Conservation (phyloP, 306 rosid genomes). For the Ammopiptanthus mongolicus region DNA sequence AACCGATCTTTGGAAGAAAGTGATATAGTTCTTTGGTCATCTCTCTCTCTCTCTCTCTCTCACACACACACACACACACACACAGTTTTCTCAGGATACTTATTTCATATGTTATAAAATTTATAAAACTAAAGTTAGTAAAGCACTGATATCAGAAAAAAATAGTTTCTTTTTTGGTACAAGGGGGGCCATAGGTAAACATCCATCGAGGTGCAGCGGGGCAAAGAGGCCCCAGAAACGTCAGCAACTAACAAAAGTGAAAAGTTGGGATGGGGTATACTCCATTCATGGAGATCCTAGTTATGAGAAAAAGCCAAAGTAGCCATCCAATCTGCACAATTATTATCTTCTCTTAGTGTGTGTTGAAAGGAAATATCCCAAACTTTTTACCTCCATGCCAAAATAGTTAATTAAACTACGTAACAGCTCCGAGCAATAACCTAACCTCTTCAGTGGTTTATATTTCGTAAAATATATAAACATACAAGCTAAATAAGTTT, state of each 20-base stretch:
- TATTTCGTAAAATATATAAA: not conserved
- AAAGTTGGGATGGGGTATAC: too few species aligned
- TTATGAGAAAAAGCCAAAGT: too few species aligned
- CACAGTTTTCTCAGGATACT: not conserved
- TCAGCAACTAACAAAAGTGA: too few species aligned
- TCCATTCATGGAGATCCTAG: too few species aligned
- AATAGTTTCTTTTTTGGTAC: too few species aligned
- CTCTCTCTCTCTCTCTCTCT: slow-evolving; percentile 10
- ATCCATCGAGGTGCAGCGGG: too few species aligned
- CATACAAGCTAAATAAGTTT: not conserved
- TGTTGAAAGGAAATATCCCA: too few species aligned
- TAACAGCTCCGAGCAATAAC: not conserved
- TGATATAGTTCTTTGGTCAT: slow-evolving; percentile 65
- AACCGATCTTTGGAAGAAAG: slow-evolving; percentile 70
- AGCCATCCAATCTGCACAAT: too few species aligned
- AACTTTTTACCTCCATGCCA: too few species aligned
- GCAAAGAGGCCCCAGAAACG: too few species aligned
- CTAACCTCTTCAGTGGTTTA: not conserved
- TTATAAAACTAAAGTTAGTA: not conserved
- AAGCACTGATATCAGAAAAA: not conserved
- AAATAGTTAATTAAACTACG: not conserved
- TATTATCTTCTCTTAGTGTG: too few species aligned
- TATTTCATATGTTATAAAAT: not conserved
- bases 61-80: not conserved
- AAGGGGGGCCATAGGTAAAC: too few species aligned